Conservation (phyloP, 768 basidiomycete genomes). For the Tricholoma furcatifolium region DNA sequence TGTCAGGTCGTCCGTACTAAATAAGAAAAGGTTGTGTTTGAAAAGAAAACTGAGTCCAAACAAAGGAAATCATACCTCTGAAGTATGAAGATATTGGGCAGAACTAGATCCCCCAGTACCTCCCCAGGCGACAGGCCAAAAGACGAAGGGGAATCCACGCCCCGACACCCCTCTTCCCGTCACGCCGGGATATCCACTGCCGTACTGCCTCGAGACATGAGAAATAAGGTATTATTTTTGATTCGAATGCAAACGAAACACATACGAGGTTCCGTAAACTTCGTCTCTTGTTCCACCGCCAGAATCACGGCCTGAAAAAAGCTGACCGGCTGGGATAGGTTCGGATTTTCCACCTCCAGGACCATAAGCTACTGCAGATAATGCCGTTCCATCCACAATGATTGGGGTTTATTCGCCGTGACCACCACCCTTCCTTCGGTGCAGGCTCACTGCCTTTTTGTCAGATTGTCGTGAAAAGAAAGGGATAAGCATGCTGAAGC, state of each 20-base stretch:
- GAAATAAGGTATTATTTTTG: not conserved
- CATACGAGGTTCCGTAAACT: conserved; percentile 38
- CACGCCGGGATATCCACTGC: conserved; percentile 62
- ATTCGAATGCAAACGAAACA: not conserved
- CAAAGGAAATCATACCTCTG: not conserved
- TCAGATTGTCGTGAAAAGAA: no score
- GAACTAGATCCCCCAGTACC: conserved; percentile 21
- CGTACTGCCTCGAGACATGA: conserved; percentile 45
- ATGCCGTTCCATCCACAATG: conserved; percentile 12
- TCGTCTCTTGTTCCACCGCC: conserved; percentile 41
- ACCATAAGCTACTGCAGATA: conserved; percentile 24
- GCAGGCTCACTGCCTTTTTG: no score
- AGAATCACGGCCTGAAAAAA: conserved; percentile 43
- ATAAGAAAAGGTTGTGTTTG: not conserved
- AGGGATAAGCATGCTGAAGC: no score
- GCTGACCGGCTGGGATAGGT: conserved; percentile 42
- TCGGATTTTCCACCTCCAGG: conserved; percentile 27
- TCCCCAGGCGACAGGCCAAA: conserved; percentile 62
- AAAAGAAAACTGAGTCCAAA: not conserved
- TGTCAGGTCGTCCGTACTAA: conserved; percentile 46
- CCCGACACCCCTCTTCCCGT: conserved; percentile 43
- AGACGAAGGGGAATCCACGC: conserved; percentile 60
- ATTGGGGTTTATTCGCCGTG: no score
- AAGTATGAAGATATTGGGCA: conserved; percentile 22
- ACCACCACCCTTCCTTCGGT: no score